phyloP scores from a whole-genome alignment of 2,329 filamentous ascomycete species.

The Pseudocercospora musae region DNA sequence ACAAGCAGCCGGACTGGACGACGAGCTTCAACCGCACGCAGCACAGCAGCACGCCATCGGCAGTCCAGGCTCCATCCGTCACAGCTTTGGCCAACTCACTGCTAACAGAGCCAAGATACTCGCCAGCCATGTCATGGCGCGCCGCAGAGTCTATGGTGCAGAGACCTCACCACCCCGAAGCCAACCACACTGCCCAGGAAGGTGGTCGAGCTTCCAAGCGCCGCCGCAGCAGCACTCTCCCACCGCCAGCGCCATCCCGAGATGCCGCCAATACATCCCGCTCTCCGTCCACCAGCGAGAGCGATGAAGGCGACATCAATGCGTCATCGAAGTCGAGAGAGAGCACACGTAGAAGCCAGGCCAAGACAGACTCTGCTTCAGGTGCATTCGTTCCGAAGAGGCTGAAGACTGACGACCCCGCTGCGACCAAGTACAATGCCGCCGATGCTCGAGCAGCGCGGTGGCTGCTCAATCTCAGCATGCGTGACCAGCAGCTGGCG shows the following conservation, averaged over 20 bases:
- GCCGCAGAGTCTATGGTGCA: conserved; percentile 5
- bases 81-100: conserved; percentile 16
- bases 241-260: neutral
- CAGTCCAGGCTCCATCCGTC: conserved; percentile 9
- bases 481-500: conserved; percentile 24
- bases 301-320: conserved; percentile 20
- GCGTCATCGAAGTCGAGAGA: conserved; percentile 10
- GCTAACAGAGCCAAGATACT: conserved; percentile 22
- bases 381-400: neutral
- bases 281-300: conserved; percentile 17
- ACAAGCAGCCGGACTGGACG: conserved; percentile 23
- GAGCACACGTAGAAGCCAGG: neutral
- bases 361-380: neutral
- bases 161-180: neutral
- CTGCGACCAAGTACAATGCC: conserved; percentile 17
- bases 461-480: conserved; percentile 26
- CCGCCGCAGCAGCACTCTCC: conserved; percentile 14
- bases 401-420: neutral
- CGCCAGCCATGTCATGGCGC: conserved; percentile 23
- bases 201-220: conserved; percentile 9
- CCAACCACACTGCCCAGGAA: neutral
- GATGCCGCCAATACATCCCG: conserved; percentile 8
- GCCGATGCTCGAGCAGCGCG: conserved; percentile 25
- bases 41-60: conserved; percentile 2
- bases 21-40: conserved; percentile 28